Evolutionary conservation across 148 eudicot genomes (phyloP), one percentile per base, ranked within the genome.

Genomic region (Rhododendron vialii): DNA sequence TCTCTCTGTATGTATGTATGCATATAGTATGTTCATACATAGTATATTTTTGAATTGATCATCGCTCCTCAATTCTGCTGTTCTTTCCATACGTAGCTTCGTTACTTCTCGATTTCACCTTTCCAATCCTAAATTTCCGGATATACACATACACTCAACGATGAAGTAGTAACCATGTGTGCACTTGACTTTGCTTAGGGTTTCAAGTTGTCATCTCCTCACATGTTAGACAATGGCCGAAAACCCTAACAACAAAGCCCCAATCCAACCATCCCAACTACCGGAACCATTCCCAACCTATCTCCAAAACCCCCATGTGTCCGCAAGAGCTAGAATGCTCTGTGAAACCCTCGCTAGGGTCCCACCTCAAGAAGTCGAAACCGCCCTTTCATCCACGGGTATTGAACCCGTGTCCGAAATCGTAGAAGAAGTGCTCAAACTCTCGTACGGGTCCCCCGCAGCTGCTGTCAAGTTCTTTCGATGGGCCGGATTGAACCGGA

Each of bases 381-480:
- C 89, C 17, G 88, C 90, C 13, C 91, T 96, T 1, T 83, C 89
- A 15, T 75, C 90, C 33, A 89, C 92, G 26, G 92, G 90, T 7
- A 89, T 94, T 59, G 84, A 86, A 18, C 97, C 97, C 1, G 83
- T 82, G 57, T 91, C 91, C 6, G 95, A 94, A 76, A 87, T 93
- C 5, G 92, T 95, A 0, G 96, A 92, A 78, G 93, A 93, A 76
- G 96, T 96, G 20, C 93, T 96, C 81, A 94, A 92, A 88, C 88
- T 93, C 47, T 95, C 93, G 0, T 95, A 95, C 57, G 92, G 89
- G 18, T 89, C 84, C 50, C 94, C 98, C 26, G 85, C 86, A 50
- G 92, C 89, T 35, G 94, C 98, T 28, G 88, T 95, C 48, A 89
- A 87, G 78, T 94, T 95, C 84, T 96, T 96, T 83, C 87, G 93